A percentile compares a stretch with the other conserved stretches of the same genome.
Evolutionary conservation across 257 asterid genomes (phyloP).

Genomic region (Nicotiana benthamiana): DNA sequence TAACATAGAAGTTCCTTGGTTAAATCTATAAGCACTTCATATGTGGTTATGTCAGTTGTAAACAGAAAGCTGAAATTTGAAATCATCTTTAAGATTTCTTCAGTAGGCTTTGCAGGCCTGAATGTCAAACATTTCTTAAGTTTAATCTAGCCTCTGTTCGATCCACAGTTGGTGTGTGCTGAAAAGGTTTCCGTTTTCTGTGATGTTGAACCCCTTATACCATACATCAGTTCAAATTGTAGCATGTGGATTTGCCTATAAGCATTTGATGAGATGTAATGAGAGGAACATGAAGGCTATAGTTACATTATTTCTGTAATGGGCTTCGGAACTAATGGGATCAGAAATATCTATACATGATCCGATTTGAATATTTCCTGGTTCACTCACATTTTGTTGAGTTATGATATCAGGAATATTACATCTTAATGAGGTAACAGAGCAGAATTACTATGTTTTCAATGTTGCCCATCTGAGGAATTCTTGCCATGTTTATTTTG

Average conservation of each 20-base stretch:
- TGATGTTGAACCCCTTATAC: background rate
- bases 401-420: background rate
- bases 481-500: background rate
- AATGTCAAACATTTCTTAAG: background rate
- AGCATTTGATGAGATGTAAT: background rate
- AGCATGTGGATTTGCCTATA: background rate
- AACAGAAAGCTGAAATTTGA: background rate
- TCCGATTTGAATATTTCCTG: background rate
- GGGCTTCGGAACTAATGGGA: background rate
- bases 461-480: no score
- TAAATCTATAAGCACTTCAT: background rate
- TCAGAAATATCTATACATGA: background rate
- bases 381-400: background rate
- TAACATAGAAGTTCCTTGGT: background rate
- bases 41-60: background rate
- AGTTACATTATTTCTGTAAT: background rate
- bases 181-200: background rate
- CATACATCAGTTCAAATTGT: background rate
- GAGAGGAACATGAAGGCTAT: background rate
- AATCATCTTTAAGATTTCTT: background rate
- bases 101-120: background rate
- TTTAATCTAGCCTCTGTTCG: background rate
- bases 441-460: background rate
- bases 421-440: background rate
- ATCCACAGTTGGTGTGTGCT: background rate